Base-by-base conservation (phyloP, 2,329 filamentous ascomycete genomes). In the Verticillium zaregamsianum region DNA sequence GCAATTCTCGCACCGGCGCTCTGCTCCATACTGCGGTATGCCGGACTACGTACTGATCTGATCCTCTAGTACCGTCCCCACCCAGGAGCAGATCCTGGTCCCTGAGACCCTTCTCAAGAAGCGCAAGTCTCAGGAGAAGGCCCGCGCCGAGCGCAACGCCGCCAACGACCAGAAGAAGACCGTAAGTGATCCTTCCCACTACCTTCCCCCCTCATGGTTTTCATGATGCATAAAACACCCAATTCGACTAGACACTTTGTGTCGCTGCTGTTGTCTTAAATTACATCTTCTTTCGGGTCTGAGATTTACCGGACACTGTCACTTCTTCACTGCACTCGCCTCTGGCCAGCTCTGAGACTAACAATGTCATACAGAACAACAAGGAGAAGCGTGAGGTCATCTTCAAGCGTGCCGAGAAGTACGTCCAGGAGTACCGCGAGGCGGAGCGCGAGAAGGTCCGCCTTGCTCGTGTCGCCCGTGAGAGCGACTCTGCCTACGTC, bases 71-170 rank as follows among this genome's bases (percentile, higher is more conserved):
- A 89, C 88, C 82, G 91, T 97, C 77, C 92, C 95, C 72, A 96
- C 93, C 80, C 83, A 93, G 82, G 92, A 97, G 81, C 91, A 98
- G 81, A 89, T 99, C 80, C 86, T 98, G 80, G 92, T 98, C 78
- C 95, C 95, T 73, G 95, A 99, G 92, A 99, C 95, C 74, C 92
- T 99, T 76, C 89, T 99, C 81, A 99, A 99, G 91, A 99, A 99
- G 92, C 92, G 95, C 86, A 99, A 99, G 93, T 92, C 88, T 81
- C 94, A 97, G 85, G 95, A 99, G 89, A 97, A 97, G 89, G 93
- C 93, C 79, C 91, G 93, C 80, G 93, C 95, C 80, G 91, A 94
- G 83, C 90, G 89, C 79, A 81, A 86, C 71, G 86, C 90, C 69
- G 91, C 91, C 75, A 79, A 88, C 70, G 86, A 93, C 82, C 91